phyloP scores from a whole-genome alignment of 768 basidiomycete genomes.

The Scleroderma bovista region DNA sequence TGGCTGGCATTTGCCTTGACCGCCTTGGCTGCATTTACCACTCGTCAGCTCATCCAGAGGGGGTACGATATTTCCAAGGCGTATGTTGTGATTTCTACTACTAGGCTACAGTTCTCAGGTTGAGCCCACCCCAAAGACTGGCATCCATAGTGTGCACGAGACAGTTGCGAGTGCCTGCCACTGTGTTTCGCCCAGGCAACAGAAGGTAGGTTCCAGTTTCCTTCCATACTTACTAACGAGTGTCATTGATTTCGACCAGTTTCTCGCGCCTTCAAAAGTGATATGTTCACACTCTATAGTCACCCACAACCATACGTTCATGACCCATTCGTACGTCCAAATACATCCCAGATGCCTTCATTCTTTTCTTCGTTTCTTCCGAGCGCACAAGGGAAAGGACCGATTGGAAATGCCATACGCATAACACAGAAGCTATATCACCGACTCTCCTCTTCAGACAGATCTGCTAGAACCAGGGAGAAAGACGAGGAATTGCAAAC shows the following conservation, averaged over 20 bases:
- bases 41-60: slow-evolving; percentile 35
- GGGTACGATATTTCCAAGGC: slow-evolving; percentile 9
- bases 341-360: slow-evolving; percentile 41
- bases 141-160: slow-evolving; percentile 7
- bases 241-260: slow-evolving; percentile 35
- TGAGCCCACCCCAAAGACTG: slow-evolving; percentile 5
- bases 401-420: slow-evolving; percentile 63
- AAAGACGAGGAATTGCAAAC: slow-evolving; percentile 62
- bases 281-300: slow-evolving; percentile 58
- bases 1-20: slow-evolving; percentile 61
- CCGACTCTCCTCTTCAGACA: slow-evolving; percentile 37
- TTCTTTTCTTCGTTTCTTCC: slow-evolving; percentile 64
- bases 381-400: slow-evolving; percentile 70
- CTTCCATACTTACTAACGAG: not conserved
- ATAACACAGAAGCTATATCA: slow-evolving; percentile 63
- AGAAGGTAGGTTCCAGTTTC: slow-evolving; percentile 40
- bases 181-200: slow-evolving; percentile 36
- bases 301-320: slow-evolving; percentile 51
- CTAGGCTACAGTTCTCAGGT: slow-evolving; percentile 4
- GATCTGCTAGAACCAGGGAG: slow-evolving; percentile 37
- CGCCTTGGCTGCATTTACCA: slow-evolving; percentile 41
- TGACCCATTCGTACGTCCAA: slow-evolving; percentile 35
- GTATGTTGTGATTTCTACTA: slow-evolving; percentile 9
- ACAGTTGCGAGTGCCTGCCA: slow-evolving; percentile 8
- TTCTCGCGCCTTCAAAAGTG: slow-evolving; percentile 70